Percentiles rank a stretch among this genome's conserved stretches.
Evolutionary conservation across 345 rosid species (phyloP).

Genomic region (Euphorbia tirucalli): DNA sequence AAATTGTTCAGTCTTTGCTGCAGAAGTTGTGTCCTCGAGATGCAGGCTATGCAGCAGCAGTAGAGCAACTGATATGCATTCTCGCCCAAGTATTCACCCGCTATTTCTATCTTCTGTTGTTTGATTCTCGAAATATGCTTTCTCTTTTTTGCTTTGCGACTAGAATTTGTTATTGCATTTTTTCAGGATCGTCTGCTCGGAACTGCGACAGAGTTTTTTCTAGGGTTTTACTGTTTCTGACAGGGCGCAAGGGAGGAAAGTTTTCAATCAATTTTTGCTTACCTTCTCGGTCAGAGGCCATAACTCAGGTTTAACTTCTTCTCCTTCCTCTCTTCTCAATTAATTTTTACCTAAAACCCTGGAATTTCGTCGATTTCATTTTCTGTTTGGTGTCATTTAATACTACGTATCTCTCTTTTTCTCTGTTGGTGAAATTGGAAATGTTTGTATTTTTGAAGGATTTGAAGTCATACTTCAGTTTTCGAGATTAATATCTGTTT

Average conservation of each 20-base stretch:
- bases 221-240: slow-evolving; percentile 52
- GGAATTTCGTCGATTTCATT: neutral
- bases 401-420: neutral
- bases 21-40: neutral
- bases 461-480: too few relatives aligned
- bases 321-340: neutral
- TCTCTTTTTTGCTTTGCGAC: neutral
- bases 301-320: slow-evolving; percentile 47
- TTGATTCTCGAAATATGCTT: neutral
- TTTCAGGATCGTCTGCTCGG: slow-evolving; percentile 82
- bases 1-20: neutral
- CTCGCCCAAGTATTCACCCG: slow-evolving; percentile 48
- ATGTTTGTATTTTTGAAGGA: too few relatives aligned
- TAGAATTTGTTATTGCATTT: neutral
- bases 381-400: neutral
- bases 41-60: neutral
- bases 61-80: slow-evolving; percentile 47
- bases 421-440: neutral
- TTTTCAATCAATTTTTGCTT: slow-evolving; percentile 47
- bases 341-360: slow-evolving; percentile 6
- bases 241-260: slow-evolving; percentile 57
- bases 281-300: slow-evolving; percentile 28
- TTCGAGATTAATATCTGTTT: neutral
- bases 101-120: too few relatives aligned
- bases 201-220: slow-evolving; percentile 51